These are phyloP conservation scores for Thielaviopsis populi DNA, from an alignment of 2,329 filamentous ascomycete species.

Conservation along the genomic window DNA sequence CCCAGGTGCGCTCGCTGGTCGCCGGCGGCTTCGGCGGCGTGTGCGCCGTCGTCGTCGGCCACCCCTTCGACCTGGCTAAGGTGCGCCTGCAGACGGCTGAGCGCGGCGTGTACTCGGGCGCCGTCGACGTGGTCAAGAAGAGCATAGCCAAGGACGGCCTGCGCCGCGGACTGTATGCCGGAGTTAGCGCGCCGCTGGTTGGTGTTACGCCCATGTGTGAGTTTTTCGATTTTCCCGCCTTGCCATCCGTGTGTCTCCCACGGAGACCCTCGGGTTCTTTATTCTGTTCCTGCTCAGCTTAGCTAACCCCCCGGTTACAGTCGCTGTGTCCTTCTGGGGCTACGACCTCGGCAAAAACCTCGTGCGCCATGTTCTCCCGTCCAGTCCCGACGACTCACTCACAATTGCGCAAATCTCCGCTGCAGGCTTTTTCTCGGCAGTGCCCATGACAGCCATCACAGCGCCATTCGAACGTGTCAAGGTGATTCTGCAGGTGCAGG, in stretches of 20 bases:
- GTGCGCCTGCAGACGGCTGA: slow-evolving; percentile 94
- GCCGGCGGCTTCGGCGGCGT: slow-evolving; percentile 88
- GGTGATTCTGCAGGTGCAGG: slow-evolving; percentile 94
- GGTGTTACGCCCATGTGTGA: slow-evolving; percentile 98
- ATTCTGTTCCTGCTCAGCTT: neutral
- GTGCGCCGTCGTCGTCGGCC: slow-evolving; percentile 84
- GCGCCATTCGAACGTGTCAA: slow-evolving; percentile 98
- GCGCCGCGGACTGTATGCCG: slow-evolving; percentile 74
- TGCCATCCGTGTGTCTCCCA: neutral
- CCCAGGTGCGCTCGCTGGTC: slow-evolving; percentile 61
- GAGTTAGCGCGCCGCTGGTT: slow-evolving; percentile 83
- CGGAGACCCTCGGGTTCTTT: neutral
- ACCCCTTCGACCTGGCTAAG: slow-evolving; percentile 96
- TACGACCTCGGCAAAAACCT: slow-evolving; percentile 92
- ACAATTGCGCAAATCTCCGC: slow-evolving; percentile 76
- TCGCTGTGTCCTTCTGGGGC: slow-evolving; percentile 63
- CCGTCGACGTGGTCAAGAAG: slow-evolving; percentile 81
- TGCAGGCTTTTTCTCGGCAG: slow-evolving; percentile 92
- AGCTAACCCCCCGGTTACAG: slow-evolving; percentile 25
- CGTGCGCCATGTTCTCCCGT: slow-evolving; percentile 51
- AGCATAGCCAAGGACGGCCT: slow-evolving; percentile 78
- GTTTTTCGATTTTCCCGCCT: slow-evolving; percentile 26
- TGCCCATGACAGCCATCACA: slow-evolving; percentile 97
- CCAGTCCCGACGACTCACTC: slow-evolving; percentile 54
- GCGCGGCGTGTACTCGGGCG: slow-evolving; percentile 76